Evolutionary conservation across 1,139 yeast genomes (phyloP).

Genomic region (Geotrichum reessii): DNA sequence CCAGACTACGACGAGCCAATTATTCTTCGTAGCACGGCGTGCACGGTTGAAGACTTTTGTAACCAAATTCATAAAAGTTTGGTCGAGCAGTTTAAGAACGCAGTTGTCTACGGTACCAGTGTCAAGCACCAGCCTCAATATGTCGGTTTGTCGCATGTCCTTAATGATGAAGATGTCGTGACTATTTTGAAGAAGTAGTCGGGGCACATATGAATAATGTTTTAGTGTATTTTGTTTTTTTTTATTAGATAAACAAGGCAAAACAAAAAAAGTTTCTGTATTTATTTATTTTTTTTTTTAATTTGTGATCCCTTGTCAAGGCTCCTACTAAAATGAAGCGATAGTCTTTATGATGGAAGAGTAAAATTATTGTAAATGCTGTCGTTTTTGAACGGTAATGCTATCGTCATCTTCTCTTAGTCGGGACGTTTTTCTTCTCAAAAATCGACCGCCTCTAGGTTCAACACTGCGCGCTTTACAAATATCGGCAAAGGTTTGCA

Average conservation of each 20-base stretch:
- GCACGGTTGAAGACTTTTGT: constrained; percentile 93
- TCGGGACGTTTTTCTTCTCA: not conserved
- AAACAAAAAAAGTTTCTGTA: not conserved
- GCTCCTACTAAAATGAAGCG: not conserved
- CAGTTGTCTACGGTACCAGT: constrained; percentile 84
- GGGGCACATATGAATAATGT: not conserved
- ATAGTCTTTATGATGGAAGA: too few species aligned
- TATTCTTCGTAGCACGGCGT: constrained; percentile 73
- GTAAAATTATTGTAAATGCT: not conserved
- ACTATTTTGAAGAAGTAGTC: constrained; percentile 74
- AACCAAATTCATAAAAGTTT: constrained; percentile 91
- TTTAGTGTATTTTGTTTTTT: not conserved
- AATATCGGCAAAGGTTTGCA: constrained; percentile 27
- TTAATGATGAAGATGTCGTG: constrained; percentile 95
- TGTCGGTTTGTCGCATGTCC: constrained; percentile 75
- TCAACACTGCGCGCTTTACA: constrained; percentile 20
- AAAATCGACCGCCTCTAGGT: not conserved
- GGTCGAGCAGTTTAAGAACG: constrained; percentile 88
- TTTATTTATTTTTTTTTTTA: not conserved
- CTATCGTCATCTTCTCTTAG: not conserved
- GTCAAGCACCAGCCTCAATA: constrained; percentile 98
- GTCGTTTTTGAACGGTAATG: not conserved
- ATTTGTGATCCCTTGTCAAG: not conserved
- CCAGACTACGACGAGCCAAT: constrained; percentile 96
- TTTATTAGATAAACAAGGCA: not conserved